These are phyloP conservation scores for Xylaria sp. DNA, from an alignment of 2,329 filamentous ascomycete species.

Conservation along the genomic window DNA sequence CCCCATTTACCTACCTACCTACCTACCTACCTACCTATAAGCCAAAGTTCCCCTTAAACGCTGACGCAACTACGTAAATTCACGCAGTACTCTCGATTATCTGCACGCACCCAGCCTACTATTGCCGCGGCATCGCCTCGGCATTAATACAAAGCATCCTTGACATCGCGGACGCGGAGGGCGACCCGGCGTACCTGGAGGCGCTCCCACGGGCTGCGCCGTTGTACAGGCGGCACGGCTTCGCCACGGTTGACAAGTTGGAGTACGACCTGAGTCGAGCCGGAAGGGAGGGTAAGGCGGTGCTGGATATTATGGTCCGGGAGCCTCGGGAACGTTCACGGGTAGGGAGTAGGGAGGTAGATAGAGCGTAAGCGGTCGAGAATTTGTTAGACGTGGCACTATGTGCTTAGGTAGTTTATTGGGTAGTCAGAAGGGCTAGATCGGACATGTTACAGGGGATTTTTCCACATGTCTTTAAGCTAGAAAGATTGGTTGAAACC, in stretches of 20 bases:
- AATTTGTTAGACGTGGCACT: too few relatives aligned
- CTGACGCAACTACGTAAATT: neutral
- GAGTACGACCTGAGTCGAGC: conserved; percentile 20
- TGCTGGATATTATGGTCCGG: conserved; percentile 28
- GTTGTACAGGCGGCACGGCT: conserved; percentile 30
- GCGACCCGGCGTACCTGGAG: conserved; percentile 27
- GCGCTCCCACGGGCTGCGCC: conserved; percentile 25
- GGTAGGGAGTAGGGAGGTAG: neutral
- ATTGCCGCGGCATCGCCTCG: conserved; percentile 31
- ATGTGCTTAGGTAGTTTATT: too few relatives aligned
- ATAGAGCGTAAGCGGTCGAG: neutral
- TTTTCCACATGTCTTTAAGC: too few relatives aligned
- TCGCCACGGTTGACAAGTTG: conserved; percentile 23
- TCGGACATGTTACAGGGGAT: too few relatives aligned
- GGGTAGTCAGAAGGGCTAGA: too few relatives aligned
- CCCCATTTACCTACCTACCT: neutral
- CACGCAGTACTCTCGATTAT: conserved; percentile 28
- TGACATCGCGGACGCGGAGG: conserved; percentile 29
- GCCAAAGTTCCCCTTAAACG: neutral
- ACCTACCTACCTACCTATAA: neutral
- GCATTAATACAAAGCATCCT: conserved; percentile 28
- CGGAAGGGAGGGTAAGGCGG: conserved; percentile 8
- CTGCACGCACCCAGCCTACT: conserved; percentile 29
- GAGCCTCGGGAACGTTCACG: conserved; percentile 7
- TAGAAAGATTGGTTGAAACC: too few relatives aligned